Percentiles rank a stretch among this genome's conserved stretches.
Evolutionary conservation across 352 stramenopile species (phyloP).

Genomic region (Phytophthora lateralis): DNA sequence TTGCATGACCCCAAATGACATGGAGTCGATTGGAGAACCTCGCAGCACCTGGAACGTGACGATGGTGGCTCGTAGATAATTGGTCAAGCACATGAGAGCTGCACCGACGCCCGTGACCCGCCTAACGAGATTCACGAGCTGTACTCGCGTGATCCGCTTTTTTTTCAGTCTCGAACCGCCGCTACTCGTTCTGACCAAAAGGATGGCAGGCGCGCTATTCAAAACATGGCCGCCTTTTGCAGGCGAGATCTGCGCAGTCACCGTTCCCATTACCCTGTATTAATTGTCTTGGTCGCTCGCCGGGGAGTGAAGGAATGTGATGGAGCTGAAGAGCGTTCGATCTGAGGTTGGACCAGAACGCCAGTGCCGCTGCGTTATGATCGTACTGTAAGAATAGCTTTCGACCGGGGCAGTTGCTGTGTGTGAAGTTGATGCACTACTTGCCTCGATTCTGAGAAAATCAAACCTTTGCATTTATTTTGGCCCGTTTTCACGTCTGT

Average conservation of each 20-base stretch:
- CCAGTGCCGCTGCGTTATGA: not conserved
- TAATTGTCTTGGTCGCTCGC: not conserved
- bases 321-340: conserved; percentile 1
- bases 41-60: conserved; percentile 33
- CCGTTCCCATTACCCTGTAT: conserved; percentile 3
- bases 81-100: conserved; percentile 37
- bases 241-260: conserved; percentile 20
- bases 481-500: too few species aligned
- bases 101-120: conserved; percentile 26
- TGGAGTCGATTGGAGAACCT: conserved; percentile 15
- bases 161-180: conserved; percentile 18
- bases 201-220: conserved; percentile 2
- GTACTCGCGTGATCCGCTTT: conserved; percentile 28
- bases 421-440: not conserved
- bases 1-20: conserved; percentile 21
- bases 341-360: conserved; percentile 12
- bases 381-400: conserved; percentile 11
- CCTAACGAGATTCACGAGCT: conserved; percentile 33
- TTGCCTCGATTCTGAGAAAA: not conserved
- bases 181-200: not conserved
- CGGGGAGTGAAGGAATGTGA: not conserved
- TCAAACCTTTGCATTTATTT: too few species aligned
- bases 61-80: conserved; percentile 31
- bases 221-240: conserved; percentile 11
- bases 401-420: not conserved